phyloP scores from a whole-genome alignment of 345 rosid genomes.

The Psidium guajava region DNA sequence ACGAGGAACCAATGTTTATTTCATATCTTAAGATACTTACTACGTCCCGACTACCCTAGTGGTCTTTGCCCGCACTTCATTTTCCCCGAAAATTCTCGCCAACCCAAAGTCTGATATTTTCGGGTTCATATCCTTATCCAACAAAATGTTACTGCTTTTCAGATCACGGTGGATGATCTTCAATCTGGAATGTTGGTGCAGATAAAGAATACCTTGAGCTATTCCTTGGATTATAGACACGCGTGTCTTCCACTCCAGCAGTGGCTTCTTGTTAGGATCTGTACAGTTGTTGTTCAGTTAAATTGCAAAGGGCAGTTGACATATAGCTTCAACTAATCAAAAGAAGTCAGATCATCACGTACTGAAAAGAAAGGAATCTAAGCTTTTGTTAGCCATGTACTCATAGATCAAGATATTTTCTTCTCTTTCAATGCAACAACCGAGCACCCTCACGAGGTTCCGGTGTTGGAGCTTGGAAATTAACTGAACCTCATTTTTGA shows the following conservation, averaged over 20 bases:
- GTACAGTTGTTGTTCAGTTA: background rate
- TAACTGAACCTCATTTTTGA: conserved; percentile 11
- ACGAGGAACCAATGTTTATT: too few species aligned
- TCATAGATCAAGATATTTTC: conserved; percentile 1
- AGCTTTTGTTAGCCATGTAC: conserved; percentile 14
- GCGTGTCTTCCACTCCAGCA: conserved; percentile 9
- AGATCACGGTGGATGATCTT: background rate
- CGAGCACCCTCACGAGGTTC: conserved; percentile 4
- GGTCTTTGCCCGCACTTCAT: background rate
- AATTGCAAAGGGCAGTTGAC: too few species aligned
- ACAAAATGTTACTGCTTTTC: background rate
- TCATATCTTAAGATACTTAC: background rate
- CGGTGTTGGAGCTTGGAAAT: conserved; percentile 15
- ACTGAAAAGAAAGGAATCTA: conserved; percentile 15
- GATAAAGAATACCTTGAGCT: conserved; percentile 1
- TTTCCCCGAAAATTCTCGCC: background rate
- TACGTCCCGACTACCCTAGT: conserved; percentile 1
- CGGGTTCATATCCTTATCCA: conserved; percentile 1
- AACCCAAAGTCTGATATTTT: background rate
- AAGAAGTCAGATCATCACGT: background rate
- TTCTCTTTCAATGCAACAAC: background rate
- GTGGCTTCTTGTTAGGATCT: conserved; percentile 4
- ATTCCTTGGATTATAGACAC: background rate
- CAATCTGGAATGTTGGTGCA: background rate
- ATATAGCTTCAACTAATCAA: background rate